Base-by-base conservation (phyloP, 1,139 yeast genomes). In the Saccharomyces hybrid region DNA sequence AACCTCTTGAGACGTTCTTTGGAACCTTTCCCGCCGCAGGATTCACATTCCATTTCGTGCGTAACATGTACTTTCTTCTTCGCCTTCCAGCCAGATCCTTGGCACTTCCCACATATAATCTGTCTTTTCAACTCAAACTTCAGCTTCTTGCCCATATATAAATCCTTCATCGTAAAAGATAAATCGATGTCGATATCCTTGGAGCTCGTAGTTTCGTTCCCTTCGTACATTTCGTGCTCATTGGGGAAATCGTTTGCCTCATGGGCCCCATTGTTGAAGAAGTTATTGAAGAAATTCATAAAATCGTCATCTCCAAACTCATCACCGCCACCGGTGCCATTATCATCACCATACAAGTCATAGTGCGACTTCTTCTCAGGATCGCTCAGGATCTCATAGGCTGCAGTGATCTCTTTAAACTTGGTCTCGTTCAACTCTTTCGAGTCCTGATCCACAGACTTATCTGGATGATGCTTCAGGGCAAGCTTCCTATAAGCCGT, bases 401-500 rank as follows among this genome's bases (percentile, higher is more conserved):
- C 96, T 56, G 83, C 86, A 12, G 84, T 78, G 54, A 88, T 79
- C 63, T 84, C 88, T 69, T 88, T 88, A 70, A 88, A 88, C 67
- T 78, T 80, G 57, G 79, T 73, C 66, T 88, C 96, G 1, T 91
- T 86, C 44, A 73, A 80, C 27, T 76, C 83, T 54, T 95, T 77
- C 55, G 80, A 81, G 0, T 70, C 67, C 6, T 79, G 82, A 59
- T 83, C 90, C 0, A 80, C 71, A 1, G 80, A 91, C 68, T 88
- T 88, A 67, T 88, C 96, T 0, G 96, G 96, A 68, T 88, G 96
- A 65, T 82, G 79, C 55, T 75, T 74, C 53, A 88, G 75, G 11
- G 96, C 96, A 54, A 85, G 76, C 60, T 80, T 83, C 60, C 90
- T 77, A 71, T 86, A 88, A 1, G 96, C 93, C 69, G 80, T 82